Evolutionary conservation across 1,139 yeast species (phyloP), one percentile per base, ranked within the genome.

Genomic region (Entelexis paramagnoliae): DNA sequence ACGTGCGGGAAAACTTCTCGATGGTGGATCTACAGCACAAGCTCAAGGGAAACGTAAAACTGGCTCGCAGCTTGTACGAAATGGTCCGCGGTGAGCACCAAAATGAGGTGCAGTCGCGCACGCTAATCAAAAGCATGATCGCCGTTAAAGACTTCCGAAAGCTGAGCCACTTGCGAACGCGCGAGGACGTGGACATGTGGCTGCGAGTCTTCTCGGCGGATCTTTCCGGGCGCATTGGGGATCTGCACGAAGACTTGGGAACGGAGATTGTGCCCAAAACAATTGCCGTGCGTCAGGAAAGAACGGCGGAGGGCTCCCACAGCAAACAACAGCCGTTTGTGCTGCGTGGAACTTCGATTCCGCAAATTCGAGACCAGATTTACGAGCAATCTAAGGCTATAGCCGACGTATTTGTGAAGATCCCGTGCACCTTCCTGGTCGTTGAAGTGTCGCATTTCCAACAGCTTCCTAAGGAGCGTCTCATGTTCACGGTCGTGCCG

Each of bases 201-300:
- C 68, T 89, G 10, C 78, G 75, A 46, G 95, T 91, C 0, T 88
- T 81, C 67, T 75, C 83, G 0, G 93, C 91, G 0, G 98, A 91
- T 62, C 67, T 91, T 43, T 70, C 77, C 34, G 80, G 81, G 51
- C 67, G 98, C 49, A 64, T 88, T 13, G 69, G 75, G 28, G 97
- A 89, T 60, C 65, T 82, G 35, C 89, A 83, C 60, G 93, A 86
- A 58, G 95, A 87, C 55, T 68, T 70, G 29, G 58, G 61, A 10
- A 34, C 54, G 4, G 51, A 57, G 0, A 54, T 64, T 13, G 58
- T 71, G 14, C 75, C 76, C 3, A 63, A 62, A 35, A 68, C 72
- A 0, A 58, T 70, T n/a, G 59, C 64, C 1, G 47, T 72, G 11
- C 62, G 62, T 16, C 63, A 56, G 33, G 58, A 50, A 47, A 30